Percentiles rank a stretch among this genome's conserved stretches.
Conservation (phyloP, 2,329 filamentous ascomycete genomes). For the Cladophialophora immunda region DNA sequence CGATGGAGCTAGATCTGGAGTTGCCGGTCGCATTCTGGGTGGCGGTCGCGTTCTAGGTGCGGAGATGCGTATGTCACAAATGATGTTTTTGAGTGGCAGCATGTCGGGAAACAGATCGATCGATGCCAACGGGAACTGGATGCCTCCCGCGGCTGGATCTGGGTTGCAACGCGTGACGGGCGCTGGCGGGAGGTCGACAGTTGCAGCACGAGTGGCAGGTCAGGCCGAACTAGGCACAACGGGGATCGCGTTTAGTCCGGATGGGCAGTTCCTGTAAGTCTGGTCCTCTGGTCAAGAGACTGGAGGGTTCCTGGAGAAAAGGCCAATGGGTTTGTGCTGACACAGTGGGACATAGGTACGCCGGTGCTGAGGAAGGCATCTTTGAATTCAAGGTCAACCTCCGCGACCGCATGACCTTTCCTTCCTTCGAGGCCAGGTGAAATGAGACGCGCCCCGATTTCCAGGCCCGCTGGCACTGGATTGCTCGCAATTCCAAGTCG, state of each 20-base stretch:
- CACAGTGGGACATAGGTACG: slow-evolving; percentile 49
- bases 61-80: slow-evolving; percentile 36
- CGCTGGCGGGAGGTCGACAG: slow-evolving; percentile 40
- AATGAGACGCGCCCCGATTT: slow-evolving; percentile 13
- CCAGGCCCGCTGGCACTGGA: not conserved
- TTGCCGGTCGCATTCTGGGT: slow-evolving; percentile 26
- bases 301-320: not conserved
- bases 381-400: slow-evolving; percentile 58
- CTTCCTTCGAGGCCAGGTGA: slow-evolving; percentile 53
- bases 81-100: slow-evolving; percentile 32
- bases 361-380: slow-evolving; percentile 58
- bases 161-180: slow-evolving; percentile 49
- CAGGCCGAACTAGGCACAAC: slow-evolving; percentile 52
- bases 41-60: slow-evolving; percentile 31
- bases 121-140: slow-evolving; percentile 43
- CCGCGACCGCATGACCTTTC: slow-evolving; percentile 58
- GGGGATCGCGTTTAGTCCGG: slow-evolving; percentile 57
- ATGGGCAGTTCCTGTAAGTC: slow-evolving; percentile 58
- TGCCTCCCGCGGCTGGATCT: slow-evolving; percentile 22
- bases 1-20: slow-evolving; percentile 2
- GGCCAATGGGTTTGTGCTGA: slow-evolving; percentile 2
- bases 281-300: not conserved
- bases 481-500: not conserved
- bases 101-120: slow-evolving; percentile 28
- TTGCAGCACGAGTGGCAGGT: slow-evolving; percentile 46